Evolutionary conservation across 768 basidiomycete species (phyloP), one percentile per base, ranked within the genome.

Genomic region (Cystobasidium ongulense): DNA sequence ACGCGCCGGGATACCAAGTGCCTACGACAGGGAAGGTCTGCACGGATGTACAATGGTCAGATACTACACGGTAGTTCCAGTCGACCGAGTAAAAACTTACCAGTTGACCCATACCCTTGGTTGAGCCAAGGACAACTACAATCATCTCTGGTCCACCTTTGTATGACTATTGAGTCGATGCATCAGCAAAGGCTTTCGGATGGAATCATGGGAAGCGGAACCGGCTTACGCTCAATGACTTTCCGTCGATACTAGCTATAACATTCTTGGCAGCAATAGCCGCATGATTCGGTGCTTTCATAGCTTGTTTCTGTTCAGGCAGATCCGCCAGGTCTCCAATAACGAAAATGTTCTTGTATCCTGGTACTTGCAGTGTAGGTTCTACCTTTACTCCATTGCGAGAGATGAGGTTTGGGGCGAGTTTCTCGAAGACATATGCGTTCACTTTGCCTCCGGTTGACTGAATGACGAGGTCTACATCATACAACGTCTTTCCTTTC

Each of bases 241-340:
- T 71, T 18, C 54, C 54, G 25, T 59, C 36, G 31, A 59, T 59
- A 36, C 29, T 33, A 31, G 52, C 54, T 0, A 86, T 36, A 18
- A 88, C 79, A 73, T 90, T 89, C 33, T 82, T 80, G 1, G 81
- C 82, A 41, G 86, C 81, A 43, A 88, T 73, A 1, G 77, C 50
- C 2, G 78, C 80, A 74, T 89, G 89, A 4, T 76, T 77, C 0
- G 59, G 27, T 0, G 81, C 82, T 78, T 89, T 88, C 18, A 80
- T 82, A 0, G 80, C 81, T 77, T 85, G 87, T 76, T 88, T 89
- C 80, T 88, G 86, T 79, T 89, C 89, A 0, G 80, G 71, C 82
- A 85, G 86, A 43, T 87, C 86, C 74, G 87, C 84, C 73, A 87
- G 83, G 77, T 90, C 89, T 0, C 89, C 89, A 1, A 81, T 83